Evolutionary conservation across 129 eudicot species (phyloP).

Genomic region (Apium graveolens): DNA sequence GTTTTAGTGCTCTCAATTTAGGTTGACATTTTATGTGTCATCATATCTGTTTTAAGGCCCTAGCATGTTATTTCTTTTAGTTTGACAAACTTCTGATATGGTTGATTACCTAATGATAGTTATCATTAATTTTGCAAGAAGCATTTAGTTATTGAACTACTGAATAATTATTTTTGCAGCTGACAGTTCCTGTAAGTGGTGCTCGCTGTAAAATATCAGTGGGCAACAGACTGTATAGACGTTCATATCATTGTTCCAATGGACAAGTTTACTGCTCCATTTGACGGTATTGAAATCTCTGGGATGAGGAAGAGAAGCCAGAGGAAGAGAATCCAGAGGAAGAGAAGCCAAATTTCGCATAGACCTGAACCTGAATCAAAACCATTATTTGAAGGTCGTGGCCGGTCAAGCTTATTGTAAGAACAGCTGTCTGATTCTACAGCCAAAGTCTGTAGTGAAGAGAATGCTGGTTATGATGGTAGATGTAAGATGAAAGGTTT

Average conservation of each 20-base stretch:
- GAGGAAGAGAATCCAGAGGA: constrained; percentile 64
- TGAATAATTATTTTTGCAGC: constrained; percentile 5
- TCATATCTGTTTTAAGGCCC: neutral
- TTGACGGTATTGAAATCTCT: neutral
- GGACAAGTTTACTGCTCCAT: constrained; percentile 45
- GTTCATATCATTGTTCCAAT: constrained; percentile 13
- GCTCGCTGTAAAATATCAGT: neutral
- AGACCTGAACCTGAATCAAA: constrained; percentile 55
- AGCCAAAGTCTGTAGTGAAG: constrained; percentile 67
- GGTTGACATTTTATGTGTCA: neutral
- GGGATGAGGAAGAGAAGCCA: constrained; percentile 49
- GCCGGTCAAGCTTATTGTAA: constrained; percentile 35
- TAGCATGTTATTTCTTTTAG: neutral
- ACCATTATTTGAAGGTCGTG: constrained; percentile 32
- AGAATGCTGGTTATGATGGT: constrained; percentile 40
- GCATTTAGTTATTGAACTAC: neutral
- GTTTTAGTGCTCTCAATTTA: neutral
- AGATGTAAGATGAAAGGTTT: constrained; percentile 62
- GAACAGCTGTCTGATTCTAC: constrained; percentile 62
- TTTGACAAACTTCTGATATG: neutral
- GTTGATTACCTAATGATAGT: neutral
- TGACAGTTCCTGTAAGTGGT: constrained; percentile 5
- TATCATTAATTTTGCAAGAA: neutral
- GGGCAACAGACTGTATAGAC: neutral
- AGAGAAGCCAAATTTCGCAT: constrained; percentile 43